Percentiles rank a stretch among this genome's conserved stretches.
Conservation (phyloP, 345 rosid genomes). For the Murraya paniculata region DNA sequence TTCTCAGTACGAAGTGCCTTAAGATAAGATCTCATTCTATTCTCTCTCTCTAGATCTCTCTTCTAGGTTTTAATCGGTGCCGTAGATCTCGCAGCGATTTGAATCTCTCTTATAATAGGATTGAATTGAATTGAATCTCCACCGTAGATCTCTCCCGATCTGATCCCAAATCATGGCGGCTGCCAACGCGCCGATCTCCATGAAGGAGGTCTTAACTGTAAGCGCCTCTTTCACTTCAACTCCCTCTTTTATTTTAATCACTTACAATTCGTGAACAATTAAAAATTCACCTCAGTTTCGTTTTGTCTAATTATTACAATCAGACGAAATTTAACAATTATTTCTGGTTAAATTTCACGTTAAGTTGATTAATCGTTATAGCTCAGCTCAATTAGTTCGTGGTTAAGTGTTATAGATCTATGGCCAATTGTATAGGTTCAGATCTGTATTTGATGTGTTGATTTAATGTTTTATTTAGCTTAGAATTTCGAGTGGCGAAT, state of each 20-base stretch:
- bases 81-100: slow-evolving; percentile 49
- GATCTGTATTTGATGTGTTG: slow-evolving; percentile 29
- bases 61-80: slow-evolving; percentile 25
- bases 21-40: slow-evolving; percentile 15
- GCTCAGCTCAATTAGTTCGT: slow-evolving; percentile 13
- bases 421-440: slow-evolving; percentile 5
- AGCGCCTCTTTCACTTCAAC: slow-evolving; percentile 24
- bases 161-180: slow-evolving; percentile 71
- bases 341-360: neutral
- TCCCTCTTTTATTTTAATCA: neutral
- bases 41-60: neutral
- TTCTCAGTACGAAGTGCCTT: neutral
- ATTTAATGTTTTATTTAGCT: slow-evolving; percentile 13
- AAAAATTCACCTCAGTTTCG: slow-evolving; percentile 13
- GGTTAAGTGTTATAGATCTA: slow-evolving; percentile 21
- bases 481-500: slow-evolving; percentile 10
- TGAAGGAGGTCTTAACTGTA: slow-evolving; percentile 90
- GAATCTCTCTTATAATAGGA: slow-evolving; percentile 11
- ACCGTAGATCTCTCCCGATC: slow-evolving; percentile 55
- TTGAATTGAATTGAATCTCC: slow-evolving; percentile 26
- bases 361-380: neutral
- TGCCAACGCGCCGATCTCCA: slow-evolving; percentile 85
- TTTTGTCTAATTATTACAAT: neutral
- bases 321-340: neutral
- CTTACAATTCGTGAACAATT: neutral